These are phyloP conservation scores for Scedosporium aurantiacum DNA, from an alignment of 2,329 filamentous ascomycete genomes.

Conservation along the genomic window DNA sequence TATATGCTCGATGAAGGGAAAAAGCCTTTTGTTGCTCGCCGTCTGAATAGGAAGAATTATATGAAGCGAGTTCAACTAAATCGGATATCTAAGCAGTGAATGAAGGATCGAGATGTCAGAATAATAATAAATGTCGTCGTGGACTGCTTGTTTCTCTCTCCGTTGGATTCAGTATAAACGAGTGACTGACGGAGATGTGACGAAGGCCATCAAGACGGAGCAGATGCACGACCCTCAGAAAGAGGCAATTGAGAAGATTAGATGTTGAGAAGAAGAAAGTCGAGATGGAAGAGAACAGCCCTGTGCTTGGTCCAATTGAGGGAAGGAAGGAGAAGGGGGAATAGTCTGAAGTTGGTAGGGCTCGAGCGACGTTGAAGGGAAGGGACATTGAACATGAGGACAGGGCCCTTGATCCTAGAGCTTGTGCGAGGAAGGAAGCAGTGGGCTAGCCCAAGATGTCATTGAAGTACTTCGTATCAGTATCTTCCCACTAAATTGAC, in stretches of 20 bases:
- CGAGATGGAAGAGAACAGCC: neutral
- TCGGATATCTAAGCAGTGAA: too few relatives aligned
- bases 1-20: too few relatives aligned
- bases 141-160: neutral
- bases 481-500: neutral
- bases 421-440: neutral
- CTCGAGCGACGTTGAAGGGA: neutral
- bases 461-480: neutral
- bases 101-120: too few relatives aligned
- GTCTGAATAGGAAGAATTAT: too few relatives aligned
- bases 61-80: too few relatives aligned
- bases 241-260: neutral
- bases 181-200: conserved; percentile 3
- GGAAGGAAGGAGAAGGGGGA: neutral
- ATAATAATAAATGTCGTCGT: too few relatives aligned
- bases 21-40: too few relatives aligned
- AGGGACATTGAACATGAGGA: neutral
- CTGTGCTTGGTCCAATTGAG: neutral
- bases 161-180: neutral
- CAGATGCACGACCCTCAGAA: neutral
- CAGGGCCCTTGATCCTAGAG: neutral
- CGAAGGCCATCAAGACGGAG: neutral
- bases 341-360: neutral
- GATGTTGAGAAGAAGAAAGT: neutral
- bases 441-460: neutral